Conservation (phyloP, 2,329 filamentous ascomycete genomes). For the Plectosphaerella cucumerina region DNA sequence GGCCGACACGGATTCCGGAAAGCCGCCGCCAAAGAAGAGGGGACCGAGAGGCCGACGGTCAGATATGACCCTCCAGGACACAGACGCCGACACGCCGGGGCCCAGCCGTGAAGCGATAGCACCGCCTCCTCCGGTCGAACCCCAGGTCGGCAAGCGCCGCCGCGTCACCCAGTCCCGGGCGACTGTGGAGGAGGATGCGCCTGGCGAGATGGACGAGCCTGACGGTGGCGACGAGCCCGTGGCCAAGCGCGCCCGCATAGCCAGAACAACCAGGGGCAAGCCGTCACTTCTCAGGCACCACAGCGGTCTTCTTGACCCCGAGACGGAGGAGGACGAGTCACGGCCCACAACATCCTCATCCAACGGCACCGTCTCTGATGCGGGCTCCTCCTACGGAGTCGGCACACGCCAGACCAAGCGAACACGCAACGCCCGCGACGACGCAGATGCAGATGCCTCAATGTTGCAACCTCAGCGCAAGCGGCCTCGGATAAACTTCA, state of each 20-base stretch:
- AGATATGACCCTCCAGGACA: slow-evolving; percentile 4
- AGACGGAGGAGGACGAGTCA: slow-evolving; percentile 35
- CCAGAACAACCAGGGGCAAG: slow-evolving; percentile 7
- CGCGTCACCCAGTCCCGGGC: too few relatives aligned
- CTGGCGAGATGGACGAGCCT: neutral
- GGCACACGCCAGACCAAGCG: slow-evolving; percentile 30
- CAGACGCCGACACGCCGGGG: slow-evolving; percentile 9
- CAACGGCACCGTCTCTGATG: slow-evolving; percentile 34
- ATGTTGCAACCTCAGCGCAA: slow-evolving; percentile 33
- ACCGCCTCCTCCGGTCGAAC: neutral
- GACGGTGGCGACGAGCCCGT: slow-evolving; percentile 1
- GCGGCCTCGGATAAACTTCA: slow-evolving; percentile 12
- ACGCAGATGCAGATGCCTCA: slow-evolving; percentile 38
- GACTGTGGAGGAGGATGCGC: neutral
- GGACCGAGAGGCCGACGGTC: slow-evolving; percentile 7
- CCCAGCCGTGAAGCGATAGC: slow-evolving; percentile 8
- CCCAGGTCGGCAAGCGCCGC: too few relatives aligned
- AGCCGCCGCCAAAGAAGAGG: slow-evolving; percentile 7
- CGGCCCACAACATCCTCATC: slow-evolving; percentile 51
- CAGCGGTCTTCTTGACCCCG: neutral
- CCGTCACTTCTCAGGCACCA: neutral
- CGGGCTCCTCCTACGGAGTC: slow-evolving; percentile 9
- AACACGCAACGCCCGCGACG: slow-evolving; percentile 48
- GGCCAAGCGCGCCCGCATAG: slow-evolving; percentile 9
- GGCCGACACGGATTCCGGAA: slow-evolving; percentile 6